A percentile compares a stretch with the other conserved stretches of the same genome.
phyloP scores from a whole-genome alignment of 768 basidiomycete genomes.

The Tricholoma furcatifolium region DNA sequence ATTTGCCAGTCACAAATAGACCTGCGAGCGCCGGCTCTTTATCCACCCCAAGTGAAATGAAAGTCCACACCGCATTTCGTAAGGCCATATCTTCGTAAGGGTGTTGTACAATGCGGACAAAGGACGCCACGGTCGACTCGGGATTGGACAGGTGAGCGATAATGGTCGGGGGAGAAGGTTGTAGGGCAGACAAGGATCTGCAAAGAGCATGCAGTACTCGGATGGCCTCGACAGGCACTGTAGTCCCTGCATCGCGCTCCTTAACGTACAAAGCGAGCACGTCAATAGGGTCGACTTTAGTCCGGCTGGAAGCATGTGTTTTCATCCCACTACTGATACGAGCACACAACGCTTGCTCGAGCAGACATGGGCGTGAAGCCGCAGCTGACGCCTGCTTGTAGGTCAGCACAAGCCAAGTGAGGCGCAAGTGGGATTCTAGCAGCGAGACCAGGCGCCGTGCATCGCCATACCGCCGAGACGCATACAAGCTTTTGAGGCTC shows the following conservation, averaged over 20 bases:
- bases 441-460: conserved; percentile 65
- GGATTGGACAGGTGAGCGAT: conserved; percentile 78
- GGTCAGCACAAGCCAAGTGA: conserved; percentile 62
- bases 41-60: conserved; percentile 78
- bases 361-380: conserved; percentile 52
- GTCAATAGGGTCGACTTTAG: conserved; percentile 71
- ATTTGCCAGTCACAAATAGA: conserved; percentile 75
- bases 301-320: conserved; percentile 42
- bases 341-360: conserved; percentile 76
- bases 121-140: conserved; percentile 61
- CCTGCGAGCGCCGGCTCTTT: conserved; percentile 84
- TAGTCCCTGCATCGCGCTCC: conserved; percentile 56
- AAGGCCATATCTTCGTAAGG: conserved; percentile 76
- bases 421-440: conserved; percentile 62
- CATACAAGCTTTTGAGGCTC: conserved; percentile 57
- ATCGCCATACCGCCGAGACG: conserved; percentile 67
- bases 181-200: conserved; percentile 57
- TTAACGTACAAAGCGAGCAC: conserved; percentile 68
- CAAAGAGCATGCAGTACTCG: conserved; percentile 67
- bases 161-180: conserved; percentile 68
- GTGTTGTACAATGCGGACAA: conserved; percentile 74
- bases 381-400: conserved; percentile 52
- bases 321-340: conserved; percentile 51
- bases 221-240: conserved; percentile 66
- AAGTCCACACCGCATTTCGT: conserved; percentile 79